Base-by-base conservation (phyloP, 2,329 filamentous ascomycete species). In the Neodidymelliopsis sp. region DNA sequence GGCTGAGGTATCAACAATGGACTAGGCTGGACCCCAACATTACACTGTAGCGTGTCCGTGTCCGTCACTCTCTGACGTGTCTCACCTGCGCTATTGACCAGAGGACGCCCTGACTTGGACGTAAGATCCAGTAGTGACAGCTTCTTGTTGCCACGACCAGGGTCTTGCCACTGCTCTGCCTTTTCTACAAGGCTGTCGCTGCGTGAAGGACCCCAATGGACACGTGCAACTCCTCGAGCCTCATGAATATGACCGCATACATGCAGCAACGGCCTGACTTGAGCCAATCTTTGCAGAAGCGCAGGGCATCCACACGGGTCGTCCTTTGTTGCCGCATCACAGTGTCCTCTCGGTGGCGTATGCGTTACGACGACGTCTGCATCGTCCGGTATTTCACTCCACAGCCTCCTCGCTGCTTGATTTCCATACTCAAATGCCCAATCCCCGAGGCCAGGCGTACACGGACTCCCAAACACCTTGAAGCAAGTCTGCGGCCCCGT, bases 161-260 rank as follows among this genome's bases (percentile, higher is more conserved):
- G 81, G 60, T 90, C 87, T 13, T 76, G 64, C 86, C 86, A 90
- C 0, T 58, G 50, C 19, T 75, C 67, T 0, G 75, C 70, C 2
- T 58, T 49, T 23, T 74, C 68, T 24, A 45, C 40, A 36, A 37
- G 30, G 47, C 47, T 45, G 47, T 36, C 40, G 27, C 20, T 36
- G 35, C 25, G 28, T 18, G 23, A 22, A 62, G 84, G 82, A 33
- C 39, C 43, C 88, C 88, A 91, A 16, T 68, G 70, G 23, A 91
- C 78, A 19, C 83, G 75, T 62, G 86, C 79, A 8, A 78, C 83
- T 10, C 88, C 88, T 56, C 88, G 76, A 4, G 80, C 85, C 53
- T 84, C 82, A 67, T 91, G 88, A 22, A 90, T 81, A 69, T 91
- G 89, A 1, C 89, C 88, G 62, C 85, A 91, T 13, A 91, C 77